phyloP scores from a whole-genome alignment of 805 yeast species.

The Yarrowia sp. region DNA sequence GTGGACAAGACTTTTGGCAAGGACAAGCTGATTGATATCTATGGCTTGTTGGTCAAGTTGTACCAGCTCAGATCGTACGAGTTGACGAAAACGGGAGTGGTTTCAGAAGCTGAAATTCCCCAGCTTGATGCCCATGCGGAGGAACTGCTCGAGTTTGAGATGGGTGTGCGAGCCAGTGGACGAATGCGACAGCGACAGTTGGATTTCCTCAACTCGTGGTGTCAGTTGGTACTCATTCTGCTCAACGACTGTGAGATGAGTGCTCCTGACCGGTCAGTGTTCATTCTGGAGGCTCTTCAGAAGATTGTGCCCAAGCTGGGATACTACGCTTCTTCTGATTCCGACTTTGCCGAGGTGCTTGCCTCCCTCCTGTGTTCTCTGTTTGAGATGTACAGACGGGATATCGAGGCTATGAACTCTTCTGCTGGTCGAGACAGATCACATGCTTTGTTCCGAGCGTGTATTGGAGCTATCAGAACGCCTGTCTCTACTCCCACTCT shows the following conservation, averaged over 20 bases:
- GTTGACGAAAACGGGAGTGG: slow-evolving; percentile 27
- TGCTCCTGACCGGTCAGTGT: slow-evolving; percentile 49
- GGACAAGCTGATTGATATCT: not conserved
- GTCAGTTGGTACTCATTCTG: slow-evolving; percentile 69
- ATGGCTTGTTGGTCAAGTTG: not conserved
- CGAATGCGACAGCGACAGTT: slow-evolving; percentile 48
- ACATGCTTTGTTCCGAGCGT: slow-evolving; percentile 67
- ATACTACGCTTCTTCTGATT: slow-evolving; percentile 66
- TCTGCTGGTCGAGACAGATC: slow-evolving; percentile 50
- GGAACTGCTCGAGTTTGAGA: slow-evolving; percentile 47
- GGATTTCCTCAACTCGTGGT: slow-evolving; percentile 76
- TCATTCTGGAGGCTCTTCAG: slow-evolving; percentile 75
- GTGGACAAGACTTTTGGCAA: slow-evolving; percentile 30
- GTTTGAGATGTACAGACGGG: slow-evolving; percentile 60
- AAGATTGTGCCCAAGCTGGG: slow-evolving; percentile 71
- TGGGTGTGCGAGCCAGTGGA: slow-evolving; percentile 39
- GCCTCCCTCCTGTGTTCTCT: slow-evolving; percentile 72
- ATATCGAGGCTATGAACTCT: slow-evolving; percentile 30
- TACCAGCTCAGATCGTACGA: slow-evolving; percentile 34
- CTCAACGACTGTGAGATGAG: slow-evolving; percentile 60
- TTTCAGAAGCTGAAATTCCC: slow-evolving; percentile 25
- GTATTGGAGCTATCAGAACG: slow-evolving; percentile 69
- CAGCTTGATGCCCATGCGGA: slow-evolving; percentile 27
- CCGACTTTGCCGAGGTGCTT: slow-evolving; percentile 68
- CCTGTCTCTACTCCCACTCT: slow-evolving; percentile 65